Evolutionary conservation across 768 basidiomycete species (phyloP), one percentile per base, ranked within the genome.

Genomic region (Mycena rebaudengoi): DNA sequence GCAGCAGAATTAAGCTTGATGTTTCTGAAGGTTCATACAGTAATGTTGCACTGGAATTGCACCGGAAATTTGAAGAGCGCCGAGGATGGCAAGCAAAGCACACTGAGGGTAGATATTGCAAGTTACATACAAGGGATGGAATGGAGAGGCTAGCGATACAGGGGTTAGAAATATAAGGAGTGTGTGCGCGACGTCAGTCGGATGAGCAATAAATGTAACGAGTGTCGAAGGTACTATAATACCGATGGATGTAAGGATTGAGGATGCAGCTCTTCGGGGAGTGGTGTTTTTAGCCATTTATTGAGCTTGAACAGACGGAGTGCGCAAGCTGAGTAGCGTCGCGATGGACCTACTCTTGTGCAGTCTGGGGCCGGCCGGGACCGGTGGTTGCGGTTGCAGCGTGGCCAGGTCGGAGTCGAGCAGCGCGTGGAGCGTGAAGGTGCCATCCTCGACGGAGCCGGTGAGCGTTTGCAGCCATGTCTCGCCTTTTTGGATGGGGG

Each of bases 291-390:
- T n/a, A n/a, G n/a, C n/a, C n/a, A n/a, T n/a, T n/a, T n/a, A n/a
- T n/a, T n/a, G n/a, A n/a, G n/a, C n/a, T n/a, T n/a, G n/a, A n/a
- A n/a, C n/a, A n/a, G n/a, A n/a, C n/a, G n/a, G 39, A 3, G 30
- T 44, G 33, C 64, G 64, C 52, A 60, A 26, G 33, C 56, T 65
- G 21, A 65, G 58, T 5, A 65, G n/a, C 13, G 52, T 35, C 46
- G 59, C 66, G 18, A 64, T 54, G 18, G 66, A 57, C 33, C 62
- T 64, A 53, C 51, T 60, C 60, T 60, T 64, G 3, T 57, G 50
- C 44, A 60, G 40, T 8, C 51, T 65, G 41, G 58, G 25, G n/a
- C n/a, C n/a, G n/a, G n/a, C n/a, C n/a, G n/a, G n/a, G n/a, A n/a
- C n/a, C n/a, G n/a, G n/a, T n/a, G n/a, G n/a, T n/a, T 5, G 25